Conservation (phyloP, 148 eudicot species). For the Amaranthus cruentus region DNA sequence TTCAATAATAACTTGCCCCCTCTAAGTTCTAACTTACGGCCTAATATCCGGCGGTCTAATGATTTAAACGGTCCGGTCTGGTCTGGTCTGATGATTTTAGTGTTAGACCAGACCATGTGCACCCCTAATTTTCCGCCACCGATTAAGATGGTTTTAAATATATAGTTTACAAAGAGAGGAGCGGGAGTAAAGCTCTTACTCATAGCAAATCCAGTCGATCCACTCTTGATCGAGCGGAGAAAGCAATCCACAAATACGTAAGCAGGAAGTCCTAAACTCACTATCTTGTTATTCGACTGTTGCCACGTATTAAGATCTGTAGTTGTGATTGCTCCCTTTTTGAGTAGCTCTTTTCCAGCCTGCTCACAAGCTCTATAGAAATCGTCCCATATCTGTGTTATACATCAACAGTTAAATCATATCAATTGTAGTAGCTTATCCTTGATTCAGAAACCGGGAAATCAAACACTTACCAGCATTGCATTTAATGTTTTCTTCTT, state of each 20-base stretch:
- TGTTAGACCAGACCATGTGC: no score
- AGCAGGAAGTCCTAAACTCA: constrained; percentile 30
- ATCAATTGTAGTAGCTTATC: not conserved
- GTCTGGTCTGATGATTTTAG: no score
- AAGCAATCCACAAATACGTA: constrained; percentile 33
- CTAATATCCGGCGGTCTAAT: no score
- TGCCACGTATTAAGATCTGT: constrained; percentile 29
- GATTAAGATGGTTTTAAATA: not conserved
- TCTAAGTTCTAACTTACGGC: no score
- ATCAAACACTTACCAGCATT: constrained; percentile 21
- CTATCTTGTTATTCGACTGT: constrained; percentile 27
- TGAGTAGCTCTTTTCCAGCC: constrained; percentile 29
- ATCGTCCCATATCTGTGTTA: constrained; percentile 31
- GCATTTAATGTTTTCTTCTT: constrained; percentile 26
- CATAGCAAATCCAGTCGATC: constrained; percentile 27
- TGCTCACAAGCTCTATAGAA: constrained; percentile 22
- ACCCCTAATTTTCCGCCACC: no score
- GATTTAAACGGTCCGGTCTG: no score
- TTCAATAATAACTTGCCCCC: no score
- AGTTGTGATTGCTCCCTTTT: constrained; percentile 22
- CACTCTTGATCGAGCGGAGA: constrained; percentile 31
- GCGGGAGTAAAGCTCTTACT: constrained; percentile 16
- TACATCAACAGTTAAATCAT: not conserved
- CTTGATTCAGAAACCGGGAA: not conserved
- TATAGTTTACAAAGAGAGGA: not conserved